These are phyloP conservation scores for Myxozyma sirexii DNA, from an alignment of 805 yeast genomes.

Conservation along the genomic window DNA sequence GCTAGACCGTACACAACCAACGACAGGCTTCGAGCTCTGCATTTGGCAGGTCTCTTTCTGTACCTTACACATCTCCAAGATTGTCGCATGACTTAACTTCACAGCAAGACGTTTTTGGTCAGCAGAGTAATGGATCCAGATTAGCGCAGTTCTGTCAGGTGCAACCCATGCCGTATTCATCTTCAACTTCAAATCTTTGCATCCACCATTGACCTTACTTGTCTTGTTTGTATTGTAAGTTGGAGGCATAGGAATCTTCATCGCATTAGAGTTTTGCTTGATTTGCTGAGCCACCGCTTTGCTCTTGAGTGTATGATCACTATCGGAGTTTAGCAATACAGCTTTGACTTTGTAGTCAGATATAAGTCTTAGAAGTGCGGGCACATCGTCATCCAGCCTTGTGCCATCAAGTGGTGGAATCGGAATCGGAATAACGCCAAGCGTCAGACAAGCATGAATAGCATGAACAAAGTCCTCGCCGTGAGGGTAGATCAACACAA, in stretches of 20 bases:
- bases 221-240: slow-evolving; percentile 69
- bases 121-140: slow-evolving; percentile 72
- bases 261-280: slow-evolving; percentile 47
- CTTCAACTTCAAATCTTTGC: slow-evolving; percentile 36
- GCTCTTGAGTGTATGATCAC: slow-evolving; percentile 66
- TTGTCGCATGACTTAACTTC: slow-evolving; percentile 58
- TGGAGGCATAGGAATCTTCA: slow-evolving; percentile 50
- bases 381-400: slow-evolving; percentile 71
- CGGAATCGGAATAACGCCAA: slow-evolving; percentile 80
- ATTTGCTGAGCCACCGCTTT: slow-evolving; percentile 65
- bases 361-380: slow-evolving; percentile 65
- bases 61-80: slow-evolving; percentile 81
- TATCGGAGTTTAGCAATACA: slow-evolving; percentile 76
- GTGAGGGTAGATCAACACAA: slow-evolving; percentile 79
- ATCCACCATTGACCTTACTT: slow-evolving; percentile 42
- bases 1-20: slow-evolving; percentile 85
- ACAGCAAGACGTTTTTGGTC: slow-evolving; percentile 68
- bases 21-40: slow-evolving; percentile 66
- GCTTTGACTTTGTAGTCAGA: slow-evolving; percentile 71
- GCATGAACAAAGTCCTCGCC: slow-evolving; percentile 85
- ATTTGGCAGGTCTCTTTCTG: slow-evolving; percentile 91
- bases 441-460: slow-evolving; percentile 79
- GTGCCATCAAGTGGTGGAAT: slow-evolving; percentile 68
- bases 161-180: slow-evolving; percentile 39
- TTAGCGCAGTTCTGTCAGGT: slow-evolving; percentile 53